A percentile compares a stretch with the other conserved stretches of the same genome.
These are phyloP conservation scores for Juncus effusus DNA, from an alignment of 176 grass and related monocot species.

Conservation along the genomic window DNA sequence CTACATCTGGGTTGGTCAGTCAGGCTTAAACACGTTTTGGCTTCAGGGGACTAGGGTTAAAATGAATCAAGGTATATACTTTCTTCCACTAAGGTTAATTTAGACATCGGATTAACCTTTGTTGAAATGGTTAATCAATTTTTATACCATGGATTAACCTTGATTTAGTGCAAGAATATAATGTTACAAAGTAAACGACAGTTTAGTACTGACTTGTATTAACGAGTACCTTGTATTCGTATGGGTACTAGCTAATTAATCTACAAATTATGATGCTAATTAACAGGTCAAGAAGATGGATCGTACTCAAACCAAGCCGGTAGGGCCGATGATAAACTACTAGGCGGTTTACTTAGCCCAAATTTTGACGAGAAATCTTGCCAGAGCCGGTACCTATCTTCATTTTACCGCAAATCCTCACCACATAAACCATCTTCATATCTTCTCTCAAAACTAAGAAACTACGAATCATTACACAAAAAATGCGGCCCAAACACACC, in stretches of 20 bases:
- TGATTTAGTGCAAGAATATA: too few species aligned
- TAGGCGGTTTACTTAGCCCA: slow-evolving; percentile 55
- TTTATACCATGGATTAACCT: too few species aligned
- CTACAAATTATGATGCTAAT: too few species aligned
- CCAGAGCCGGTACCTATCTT: slow-evolving; percentile 68
- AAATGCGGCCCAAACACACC: slow-evolving; percentile 60
- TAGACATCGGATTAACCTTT: too few species aligned
- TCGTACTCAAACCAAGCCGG: too few species aligned
- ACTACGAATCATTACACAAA: slow-evolving; percentile 64
- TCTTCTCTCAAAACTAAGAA: slow-evolving; percentile 57
- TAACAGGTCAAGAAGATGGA: slow-evolving; percentile 39
- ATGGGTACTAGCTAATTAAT: too few species aligned
- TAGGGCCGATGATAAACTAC: neutral
- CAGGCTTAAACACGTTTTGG: slow-evolving; percentile 9
- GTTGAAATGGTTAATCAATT: too few species aligned
- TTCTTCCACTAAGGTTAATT: neutral
- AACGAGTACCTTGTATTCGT: too few species aligned
- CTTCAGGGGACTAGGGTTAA: slow-evolving; percentile 3
- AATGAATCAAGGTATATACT: slow-evolving; percentile 9
- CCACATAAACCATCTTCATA: slow-evolving; percentile 48
- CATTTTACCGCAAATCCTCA: slow-evolving; percentile 43
- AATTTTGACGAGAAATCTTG: slow-evolving; percentile 68
- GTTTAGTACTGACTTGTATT: too few species aligned
- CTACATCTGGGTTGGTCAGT: slow-evolving; percentile 11
- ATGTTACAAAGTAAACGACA: too few species aligned